Base-by-base conservation (phyloP, 139 green algal genomes). In the Pleodorina starrii region DNA sequence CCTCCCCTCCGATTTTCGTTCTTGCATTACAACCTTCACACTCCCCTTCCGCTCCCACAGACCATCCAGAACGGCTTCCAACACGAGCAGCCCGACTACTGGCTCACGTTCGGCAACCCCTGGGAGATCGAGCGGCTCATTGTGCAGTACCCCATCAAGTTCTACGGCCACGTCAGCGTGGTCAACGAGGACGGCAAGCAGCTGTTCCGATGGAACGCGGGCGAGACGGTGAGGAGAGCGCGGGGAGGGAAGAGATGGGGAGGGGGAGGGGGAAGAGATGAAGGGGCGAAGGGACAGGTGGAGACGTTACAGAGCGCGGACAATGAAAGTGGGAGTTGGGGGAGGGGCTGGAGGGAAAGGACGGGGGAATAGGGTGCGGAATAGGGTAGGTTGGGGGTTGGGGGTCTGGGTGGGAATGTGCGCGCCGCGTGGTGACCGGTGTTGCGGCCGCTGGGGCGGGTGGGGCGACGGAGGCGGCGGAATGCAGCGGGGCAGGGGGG, bases 11-110 rank as follows among this genome's bases (percentile, higher is more conserved):
- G n/a, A n/a, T n/a, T n/a, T n/a, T n/a, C n/a, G n/a, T n/a, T n/a
- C n/a, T n/a, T n/a, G n/a, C n/a, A n/a, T n/a, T n/a, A n/a, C n/a
- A n/a, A n/a, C n/a, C n/a, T n/a, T n/a, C n/a, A n/a, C n/a, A n/a
- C n/a, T n/a, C n/a, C 7, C 54, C 54, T 66, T 66, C 42, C 72
- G 16, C 38, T 38, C 79, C 38, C 74, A 71, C 94, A 99, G 96
- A 94, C 81, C 68, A 97, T 99, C 46, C 76, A 96, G 35, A 95
- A 98, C 80, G 97, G 97, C 21, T 98, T 98, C 90, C 98, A 99
- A 93, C 95, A 98, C 81, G 98, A 99, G 93, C 94, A 98, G 91
- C 98, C 98, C 48, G 98, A 99, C 94, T 99, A 98, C 94, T 99
- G 98, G 98, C 96, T 99, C 11, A 98, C 95, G 50, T 97, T 97